A percentile compares a stretch with the other conserved stretches of the same genome.
These are phyloP conservation scores for Anthoceros angustus DNA, from an alignment of 225 moss, liverwort and hornwort genomes.

Conservation along the genomic window DNA sequence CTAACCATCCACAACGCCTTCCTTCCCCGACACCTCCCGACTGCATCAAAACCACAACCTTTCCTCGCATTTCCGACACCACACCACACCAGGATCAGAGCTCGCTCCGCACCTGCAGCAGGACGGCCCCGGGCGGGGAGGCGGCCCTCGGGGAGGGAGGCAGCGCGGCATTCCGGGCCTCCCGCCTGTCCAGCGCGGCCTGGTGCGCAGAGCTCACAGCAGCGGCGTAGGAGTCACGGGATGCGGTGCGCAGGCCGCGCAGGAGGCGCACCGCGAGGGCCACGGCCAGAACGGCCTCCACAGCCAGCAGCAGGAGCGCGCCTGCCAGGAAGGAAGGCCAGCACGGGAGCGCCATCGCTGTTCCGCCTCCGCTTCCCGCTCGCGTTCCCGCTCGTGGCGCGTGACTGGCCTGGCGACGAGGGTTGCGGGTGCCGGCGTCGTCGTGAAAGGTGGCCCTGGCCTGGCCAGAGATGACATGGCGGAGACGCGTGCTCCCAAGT, in stretches of 20 bases:
- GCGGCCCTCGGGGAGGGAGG: background rate
- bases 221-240: conserved; percentile 5
- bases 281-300: conserved; percentile 22
- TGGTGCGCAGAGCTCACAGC: background rate
- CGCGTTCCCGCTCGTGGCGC: no score
- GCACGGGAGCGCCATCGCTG: conserved; percentile 13
- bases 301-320: conserved; percentile 13
- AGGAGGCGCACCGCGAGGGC: conserved; percentile 17
- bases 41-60: background rate
- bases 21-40: background rate
- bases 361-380: background rate
- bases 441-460: background rate
- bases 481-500: conserved; percentile 1
- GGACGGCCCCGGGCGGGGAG: background rate
- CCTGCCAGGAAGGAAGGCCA: conserved; percentile 30
- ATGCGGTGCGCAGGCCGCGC: conserved; percentile 2
- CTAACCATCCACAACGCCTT: background rate
- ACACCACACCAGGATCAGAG: background rate
- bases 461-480: background rate
- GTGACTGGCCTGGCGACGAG: background rate
- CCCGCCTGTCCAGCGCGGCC: background rate
- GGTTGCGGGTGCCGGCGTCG: background rate
- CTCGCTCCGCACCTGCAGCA: conserved; percentile 3
- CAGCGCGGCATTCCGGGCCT: background rate
- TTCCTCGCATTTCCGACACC: background rate